These are phyloP conservation scores for Dictyostelium brefeldianum DNA, from an alignment of 78 protist genomes.

Conservation along the genomic window DNA sequence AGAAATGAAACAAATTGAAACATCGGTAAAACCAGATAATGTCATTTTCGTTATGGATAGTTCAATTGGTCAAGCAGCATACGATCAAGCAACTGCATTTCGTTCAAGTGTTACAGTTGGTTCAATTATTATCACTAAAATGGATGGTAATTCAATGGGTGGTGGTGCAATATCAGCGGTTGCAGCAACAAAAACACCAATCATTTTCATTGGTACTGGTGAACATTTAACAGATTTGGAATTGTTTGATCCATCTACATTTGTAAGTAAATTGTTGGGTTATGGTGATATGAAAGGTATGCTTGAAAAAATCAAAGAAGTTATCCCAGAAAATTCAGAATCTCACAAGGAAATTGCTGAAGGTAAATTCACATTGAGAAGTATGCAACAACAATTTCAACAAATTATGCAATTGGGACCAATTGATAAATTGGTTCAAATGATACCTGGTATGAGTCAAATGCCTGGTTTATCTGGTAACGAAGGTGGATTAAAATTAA, in stretches of 20 bases:
- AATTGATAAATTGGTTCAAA: conserved; percentile 79
- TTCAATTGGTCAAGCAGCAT: conserved; percentile 97
- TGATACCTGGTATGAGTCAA: conserved; percentile 76
- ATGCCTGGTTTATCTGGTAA: conserved; percentile 75
- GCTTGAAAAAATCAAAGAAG: conserved; percentile 84
- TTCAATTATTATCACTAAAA: conserved; percentile 98
- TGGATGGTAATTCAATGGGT: conserved; percentile 99
- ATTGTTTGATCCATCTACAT: conserved; percentile 89
- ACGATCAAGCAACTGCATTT: conserved; percentile 95
- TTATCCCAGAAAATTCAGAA: conserved; percentile 59
- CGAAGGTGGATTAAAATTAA: conserved; percentile 86
- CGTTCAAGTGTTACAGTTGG: conserved; percentile 88
- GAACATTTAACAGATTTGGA: conserved; percentile 95
- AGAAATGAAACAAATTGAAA: conserved; percentile 96
- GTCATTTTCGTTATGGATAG: conserved; percentile 98
- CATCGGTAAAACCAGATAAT: conserved; percentile 95
- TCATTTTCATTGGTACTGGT: conserved; percentile 97
- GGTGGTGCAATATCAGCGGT: conserved; percentile 98
- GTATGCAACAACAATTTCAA: conserved; percentile 97
- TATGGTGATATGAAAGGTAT: conserved; percentile 93
- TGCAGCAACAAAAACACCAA: conserved; percentile 97
- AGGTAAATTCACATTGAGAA: conserved; percentile 95
- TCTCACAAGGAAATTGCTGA: conserved; percentile 30
- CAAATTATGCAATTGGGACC: conserved; percentile 95
- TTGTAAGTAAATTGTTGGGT: conserved; percentile 96